phyloP scores from a whole-genome alignment of 2,329 filamentous ascomycete genomes.

The Monosporascus sp. region DNA sequence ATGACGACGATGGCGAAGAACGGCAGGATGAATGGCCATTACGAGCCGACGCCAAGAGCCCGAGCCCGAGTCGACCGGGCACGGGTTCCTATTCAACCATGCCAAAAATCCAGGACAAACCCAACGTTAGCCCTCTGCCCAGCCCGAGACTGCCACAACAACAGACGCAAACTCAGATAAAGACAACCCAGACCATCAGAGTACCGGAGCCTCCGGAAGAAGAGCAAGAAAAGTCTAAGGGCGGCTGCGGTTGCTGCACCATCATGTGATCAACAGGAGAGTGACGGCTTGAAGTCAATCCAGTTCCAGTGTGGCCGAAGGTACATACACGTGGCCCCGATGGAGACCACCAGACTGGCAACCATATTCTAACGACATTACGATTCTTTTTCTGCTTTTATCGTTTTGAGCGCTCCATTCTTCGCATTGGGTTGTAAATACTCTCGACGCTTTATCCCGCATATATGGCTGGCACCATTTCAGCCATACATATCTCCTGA shows the following conservation, averaged over 20 bases:
- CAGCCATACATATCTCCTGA: too few species aligned
- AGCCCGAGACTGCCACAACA: constrained; percentile 41
- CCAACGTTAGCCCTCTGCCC: constrained; percentile 33
- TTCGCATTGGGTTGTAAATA: constrained; percentile 1
- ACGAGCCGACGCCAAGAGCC: constrained; percentile 44
- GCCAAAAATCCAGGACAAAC: constrained; percentile 50
- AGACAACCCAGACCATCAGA: constrained; percentile 36
- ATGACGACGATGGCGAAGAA: constrained; percentile 15
- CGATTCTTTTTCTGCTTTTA: constrained; percentile 11
- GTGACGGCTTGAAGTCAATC: constrained; percentile 6
- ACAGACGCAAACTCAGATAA: constrained; percentile 28
- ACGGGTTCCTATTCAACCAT: constrained; percentile 57
- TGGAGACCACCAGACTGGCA: constrained; percentile 10
- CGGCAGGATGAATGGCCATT: constrained; percentile 56
- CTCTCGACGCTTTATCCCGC: constrained; percentile 9
- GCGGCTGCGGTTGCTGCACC: constrained; percentile 65
- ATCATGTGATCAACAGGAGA: constrained; percentile 56
- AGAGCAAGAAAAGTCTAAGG: constrained; percentile 45
- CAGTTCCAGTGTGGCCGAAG: constrained; percentile 4
- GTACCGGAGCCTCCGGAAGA: constrained; percentile 51
- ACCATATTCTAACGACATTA: constrained; percentile 18
- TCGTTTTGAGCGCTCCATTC: constrained; percentile 15
- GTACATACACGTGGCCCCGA: constrained; percentile 2
- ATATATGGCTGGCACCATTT: constrained; percentile 6
- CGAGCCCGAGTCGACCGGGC: constrained; percentile 39